Evolutionary conservation across 176 grass and related monocot species (phyloP).

Genomic region (Bolboschoenus planiculmis): DNA sequence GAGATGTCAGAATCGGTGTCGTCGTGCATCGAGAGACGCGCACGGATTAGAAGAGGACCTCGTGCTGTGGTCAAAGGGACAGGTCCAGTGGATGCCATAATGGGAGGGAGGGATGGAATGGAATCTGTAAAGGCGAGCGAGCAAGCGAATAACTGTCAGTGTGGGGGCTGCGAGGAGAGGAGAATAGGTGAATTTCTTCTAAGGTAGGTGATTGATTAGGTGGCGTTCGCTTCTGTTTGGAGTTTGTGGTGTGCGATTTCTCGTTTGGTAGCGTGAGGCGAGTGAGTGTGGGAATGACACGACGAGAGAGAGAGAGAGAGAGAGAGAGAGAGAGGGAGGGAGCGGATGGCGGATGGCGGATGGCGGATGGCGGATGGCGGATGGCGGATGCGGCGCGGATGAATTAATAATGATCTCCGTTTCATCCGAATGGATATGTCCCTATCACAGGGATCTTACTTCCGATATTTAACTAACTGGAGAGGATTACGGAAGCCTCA

Average conservation of each 20-base stretch:
- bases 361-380: too few species aligned
- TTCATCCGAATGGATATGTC: too few species aligned
- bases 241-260: conserved; percentile 1
- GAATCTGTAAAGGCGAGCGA: not conserved
- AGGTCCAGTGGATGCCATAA: conserved; percentile 10
- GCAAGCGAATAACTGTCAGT: not conserved
- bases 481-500: too few species aligned
- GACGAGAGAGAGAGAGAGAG: not conserved
- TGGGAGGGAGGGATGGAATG: not conserved
- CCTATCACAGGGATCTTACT: too few species aligned
- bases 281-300: not conserved
- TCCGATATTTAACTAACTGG: too few species aligned
- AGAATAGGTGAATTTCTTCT: not conserved
- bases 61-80: conserved; percentile 21
- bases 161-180: not conserved
- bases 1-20: conserved; percentile 25
- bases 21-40: conserved; percentile 5
- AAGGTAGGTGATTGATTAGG: not conserved
- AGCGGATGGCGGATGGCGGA: not conserved
- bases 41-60: conserved; percentile 12
- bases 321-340: not conserved
- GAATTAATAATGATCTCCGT: too few species aligned
- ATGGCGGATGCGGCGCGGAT: too few species aligned
- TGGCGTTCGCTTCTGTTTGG: not conserved
- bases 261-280: not conserved